phyloP scores from a whole-genome alignment of 108 stramenopile genomes.

The Cyclostephanos tholiformis region DNA sequence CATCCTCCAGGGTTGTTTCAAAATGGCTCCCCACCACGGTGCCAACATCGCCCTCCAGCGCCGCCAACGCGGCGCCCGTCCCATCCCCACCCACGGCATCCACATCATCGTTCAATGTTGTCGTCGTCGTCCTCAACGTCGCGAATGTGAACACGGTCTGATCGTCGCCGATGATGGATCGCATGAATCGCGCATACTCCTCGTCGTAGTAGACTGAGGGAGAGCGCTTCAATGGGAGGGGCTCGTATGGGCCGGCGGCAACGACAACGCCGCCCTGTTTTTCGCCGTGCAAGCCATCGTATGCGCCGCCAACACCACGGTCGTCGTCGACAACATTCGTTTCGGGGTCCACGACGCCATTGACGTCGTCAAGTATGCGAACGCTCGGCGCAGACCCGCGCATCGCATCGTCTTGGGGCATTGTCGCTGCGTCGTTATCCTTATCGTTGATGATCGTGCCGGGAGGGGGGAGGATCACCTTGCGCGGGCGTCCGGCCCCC shows the following conservation, averaged over 20 bases:
- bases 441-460: no score
- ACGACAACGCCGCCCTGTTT: background rate
- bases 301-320: no score
- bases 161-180: constrained; percentile 41
- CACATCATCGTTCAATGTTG: no score
- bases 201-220: constrained; percentile 16
- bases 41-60: constrained; percentile 35
- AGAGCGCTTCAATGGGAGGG: background rate
- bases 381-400: no score
- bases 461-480: background rate
- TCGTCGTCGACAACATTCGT: background rate
- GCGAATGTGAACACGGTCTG: constrained; percentile 29
- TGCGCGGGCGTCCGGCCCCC: constrained; percentile 11
- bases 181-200: constrained; percentile 46
- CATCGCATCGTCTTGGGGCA: no score
- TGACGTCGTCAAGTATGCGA: no score
- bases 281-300: no score
- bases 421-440: no score
- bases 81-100: background rate
- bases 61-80: constrained; percentile 10
- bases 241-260: background rate
- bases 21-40: constrained; percentile 3
- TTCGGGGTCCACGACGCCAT: background rate
- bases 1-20: constrained; percentile 29
- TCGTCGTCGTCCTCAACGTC: constrained; percentile 22